These are phyloP conservation scores for Mycena crocata DNA, from an alignment of 768 basidiomycete species.

Conservation along the genomic window DNA sequence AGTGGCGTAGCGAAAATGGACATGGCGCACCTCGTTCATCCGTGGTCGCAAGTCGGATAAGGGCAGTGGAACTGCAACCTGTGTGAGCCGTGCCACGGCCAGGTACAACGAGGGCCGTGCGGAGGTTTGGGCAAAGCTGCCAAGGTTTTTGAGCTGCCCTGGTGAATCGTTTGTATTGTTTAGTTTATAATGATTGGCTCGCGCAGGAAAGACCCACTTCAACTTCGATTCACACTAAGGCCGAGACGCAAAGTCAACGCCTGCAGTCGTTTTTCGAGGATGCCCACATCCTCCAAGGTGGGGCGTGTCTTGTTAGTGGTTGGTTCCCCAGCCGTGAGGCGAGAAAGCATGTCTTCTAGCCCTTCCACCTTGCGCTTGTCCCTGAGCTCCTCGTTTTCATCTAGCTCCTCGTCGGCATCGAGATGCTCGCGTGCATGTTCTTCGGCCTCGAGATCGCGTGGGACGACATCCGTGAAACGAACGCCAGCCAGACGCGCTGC, in stretches of 20 bases:
- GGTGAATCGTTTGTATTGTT: no score
- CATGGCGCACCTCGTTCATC: no score
- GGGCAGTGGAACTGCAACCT: no score
- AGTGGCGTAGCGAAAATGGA: no score
- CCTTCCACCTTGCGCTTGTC: constrained; percentile 64
- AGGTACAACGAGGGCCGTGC: no score
- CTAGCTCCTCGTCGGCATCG: constrained; percentile 52
- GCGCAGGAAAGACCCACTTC: no score
- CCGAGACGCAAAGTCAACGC: constrained; percentile 46
- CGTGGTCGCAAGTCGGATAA: no score
- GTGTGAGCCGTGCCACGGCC: no score
- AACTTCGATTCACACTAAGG: constrained; percentile 42
- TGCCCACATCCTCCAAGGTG: constrained; percentile 54
- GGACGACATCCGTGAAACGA: constrained; percentile 77
- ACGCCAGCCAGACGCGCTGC: constrained; percentile 66
- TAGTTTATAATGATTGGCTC: no score
- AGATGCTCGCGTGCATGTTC: constrained; percentile 79
- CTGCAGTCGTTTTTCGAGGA: constrained; percentile 51
- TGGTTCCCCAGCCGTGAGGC: constrained; percentile 48
- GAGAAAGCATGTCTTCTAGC: constrained; percentile 66
- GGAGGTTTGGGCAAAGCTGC: no score
- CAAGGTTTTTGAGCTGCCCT: no score
- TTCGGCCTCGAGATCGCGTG: constrained; percentile 82
- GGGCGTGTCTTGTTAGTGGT: constrained; percentile 39
- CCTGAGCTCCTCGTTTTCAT: constrained; percentile 55